A percentile compares a stretch with the other conserved stretches of the same genome.
These are phyloP conservation scores for Silybum marianum DNA, from an alignment of 129 eudicot species.

Conservation along the genomic window DNA sequence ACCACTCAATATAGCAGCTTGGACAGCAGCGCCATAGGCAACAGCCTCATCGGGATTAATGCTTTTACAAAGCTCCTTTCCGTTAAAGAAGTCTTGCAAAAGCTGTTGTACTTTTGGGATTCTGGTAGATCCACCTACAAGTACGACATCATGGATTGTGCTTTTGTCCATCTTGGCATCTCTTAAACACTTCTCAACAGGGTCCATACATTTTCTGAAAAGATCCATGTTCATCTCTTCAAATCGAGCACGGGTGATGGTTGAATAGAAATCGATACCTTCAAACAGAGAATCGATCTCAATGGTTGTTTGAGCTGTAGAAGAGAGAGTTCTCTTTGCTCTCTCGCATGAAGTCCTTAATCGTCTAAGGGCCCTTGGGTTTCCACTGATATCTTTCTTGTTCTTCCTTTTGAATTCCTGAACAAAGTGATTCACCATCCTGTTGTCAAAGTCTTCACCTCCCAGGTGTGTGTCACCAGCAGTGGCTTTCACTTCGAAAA, in stretches of 20 bases:
- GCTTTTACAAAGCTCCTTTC: slow-evolving; percentile 52
- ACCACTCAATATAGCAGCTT: slow-evolving; percentile 52
- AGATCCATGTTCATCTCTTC: slow-evolving; percentile 41
- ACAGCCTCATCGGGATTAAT: slow-evolving; percentile 56
- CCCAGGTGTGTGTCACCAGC: slow-evolving; percentile 37
- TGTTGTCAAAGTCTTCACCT: slow-evolving; percentile 38
- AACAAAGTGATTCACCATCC: slow-evolving; percentile 35
- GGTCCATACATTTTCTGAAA: slow-evolving; percentile 50
- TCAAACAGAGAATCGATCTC: slow-evolving; percentile 31
- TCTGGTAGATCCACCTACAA: slow-evolving; percentile 56
- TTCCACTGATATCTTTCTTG: slow-evolving; percentile 24
- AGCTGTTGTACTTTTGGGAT: slow-evolving; percentile 54
- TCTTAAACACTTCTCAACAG: slow-evolving; percentile 41
- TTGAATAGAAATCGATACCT: slow-evolving; percentile 33
- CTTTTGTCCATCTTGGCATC: slow-evolving; percentile 48
- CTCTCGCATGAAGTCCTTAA: slow-evolving; percentile 30
- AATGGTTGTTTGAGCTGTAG: slow-evolving; percentile 24
- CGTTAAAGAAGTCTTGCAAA: slow-evolving; percentile 46
- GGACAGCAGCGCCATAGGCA: slow-evolving; percentile 54
- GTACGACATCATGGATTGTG: slow-evolving; percentile 45
- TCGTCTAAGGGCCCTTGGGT: slow-evolving; percentile 27
- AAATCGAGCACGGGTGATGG: slow-evolving; percentile 23
- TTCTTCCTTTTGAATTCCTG: slow-evolving; percentile 31
- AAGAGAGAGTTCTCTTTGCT: slow-evolving; percentile 31
- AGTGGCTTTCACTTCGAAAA: slow-evolving; percentile 24